Evolutionary conservation across 2,329 filamentous ascomycete species (phyloP), one percentile per base, ranked within the genome.

Genomic region (Neonectria magnoliae): DNA sequence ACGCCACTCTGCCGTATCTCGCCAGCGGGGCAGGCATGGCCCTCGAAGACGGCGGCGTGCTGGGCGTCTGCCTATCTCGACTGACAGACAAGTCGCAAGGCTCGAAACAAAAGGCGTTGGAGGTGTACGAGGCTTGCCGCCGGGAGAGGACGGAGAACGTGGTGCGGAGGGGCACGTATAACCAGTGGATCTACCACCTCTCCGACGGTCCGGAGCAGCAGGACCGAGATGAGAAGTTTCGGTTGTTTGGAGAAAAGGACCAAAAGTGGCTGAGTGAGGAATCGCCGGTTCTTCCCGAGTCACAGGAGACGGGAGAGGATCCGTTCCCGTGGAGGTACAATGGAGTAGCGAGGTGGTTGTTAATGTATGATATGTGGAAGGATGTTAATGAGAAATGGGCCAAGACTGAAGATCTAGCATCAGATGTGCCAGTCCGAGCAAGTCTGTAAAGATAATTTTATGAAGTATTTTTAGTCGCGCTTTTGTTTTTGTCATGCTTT

Each of bases 1-100:
- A 91, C 66, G 88, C 89, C 1, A 90, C 87, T 0, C 79, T 91
- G 0, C 89, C 89, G 0, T 91, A 91, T 71, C 79, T 89, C 0
- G 86, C 87, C 2, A 74, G 64, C 36, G 82, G 86, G 2, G 87
- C 87, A 0, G 87, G 87, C 2, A 89, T 89, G 87, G 83, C 84
- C 4, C 79, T 90, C 1, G 88, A 90, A 74, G 88, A 90, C 59
- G 87, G 81, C 0, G 85, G 85, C 3, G 85, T 88, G 0, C 78
- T 89, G 0, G 87, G 88, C 0, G 77, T 88, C 48, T 87, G 85
- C 60, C 80, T 89, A 1, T 81, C 81, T 0, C 80, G 81, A 5
- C 67, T 87, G 1, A 80, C 78, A 0, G 78, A 81, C 38, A 78
- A 75, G 60, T 81, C 79, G 1, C 68, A 77, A 0, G 69, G 71